Conservation (phyloP, 1,284 basidiomycete species). For the Moesziomyces globuligerus region DNA sequence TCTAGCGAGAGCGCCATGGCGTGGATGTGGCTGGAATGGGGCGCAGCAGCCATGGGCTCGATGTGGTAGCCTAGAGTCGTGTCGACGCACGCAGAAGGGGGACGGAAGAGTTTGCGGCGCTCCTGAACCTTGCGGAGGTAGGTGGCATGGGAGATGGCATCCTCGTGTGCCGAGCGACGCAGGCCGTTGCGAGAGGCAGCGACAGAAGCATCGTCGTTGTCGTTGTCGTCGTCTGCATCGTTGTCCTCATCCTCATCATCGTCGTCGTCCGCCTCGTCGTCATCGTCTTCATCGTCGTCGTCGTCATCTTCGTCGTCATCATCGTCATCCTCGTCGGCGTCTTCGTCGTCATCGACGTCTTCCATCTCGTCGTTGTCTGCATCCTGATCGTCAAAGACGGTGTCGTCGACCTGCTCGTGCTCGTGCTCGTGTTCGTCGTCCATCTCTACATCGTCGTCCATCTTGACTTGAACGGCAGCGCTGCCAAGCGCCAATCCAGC, state of each 20-base stretch:
- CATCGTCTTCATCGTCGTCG: constrained; percentile 18
- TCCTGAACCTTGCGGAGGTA: constrained; percentile 38
- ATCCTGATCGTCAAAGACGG: constrained; percentile 34
- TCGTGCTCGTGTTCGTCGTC: constrained; percentile 48
- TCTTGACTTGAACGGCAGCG: neutral
- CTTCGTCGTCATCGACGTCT: constrained; percentile 24
- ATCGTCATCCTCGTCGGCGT: constrained; percentile 17
- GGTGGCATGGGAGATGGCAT: constrained; percentile 22
- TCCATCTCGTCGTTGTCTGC: constrained; percentile 17
- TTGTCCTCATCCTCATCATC: constrained; percentile 21
- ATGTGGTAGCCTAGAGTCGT: constrained; percentile 69
- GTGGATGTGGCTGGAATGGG: constrained; percentile 87
- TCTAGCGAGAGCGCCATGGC: constrained; percentile 85
- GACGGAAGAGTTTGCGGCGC: constrained; percentile 33
- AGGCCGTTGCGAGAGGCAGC: constrained; percentile 15
- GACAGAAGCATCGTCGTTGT: constrained; percentile 13
- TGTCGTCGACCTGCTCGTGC: constrained; percentile 28
- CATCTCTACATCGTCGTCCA: constrained; percentile 51
- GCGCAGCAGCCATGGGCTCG: constrained; percentile 91
- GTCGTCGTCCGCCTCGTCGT: constrained; percentile 22
- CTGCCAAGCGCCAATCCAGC: no score
- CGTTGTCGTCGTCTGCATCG: constrained; percentile 7
- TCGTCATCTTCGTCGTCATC: constrained; percentile 25
- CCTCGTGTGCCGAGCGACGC: constrained; percentile 13
- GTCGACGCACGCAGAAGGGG: constrained; percentile 16